Evolutionary conservation across 257 asterid species (phyloP).

Genomic region (Plantago elongata): DNA sequence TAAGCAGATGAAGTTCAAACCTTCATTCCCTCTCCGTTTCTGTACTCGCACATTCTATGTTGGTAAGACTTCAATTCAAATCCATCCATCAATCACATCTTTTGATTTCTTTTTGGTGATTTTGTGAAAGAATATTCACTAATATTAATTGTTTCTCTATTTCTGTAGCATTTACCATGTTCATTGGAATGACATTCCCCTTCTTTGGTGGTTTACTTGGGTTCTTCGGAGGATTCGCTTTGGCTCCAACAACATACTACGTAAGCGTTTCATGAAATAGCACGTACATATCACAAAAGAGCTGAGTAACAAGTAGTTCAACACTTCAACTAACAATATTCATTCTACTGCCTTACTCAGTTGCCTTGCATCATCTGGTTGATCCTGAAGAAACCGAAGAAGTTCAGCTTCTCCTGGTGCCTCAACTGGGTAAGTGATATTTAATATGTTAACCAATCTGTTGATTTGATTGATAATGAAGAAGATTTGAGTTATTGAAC

Average conservation of each 20-base stretch:
- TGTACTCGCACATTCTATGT: constrained; percentile 37
- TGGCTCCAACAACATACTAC: constrained; percentile 50
- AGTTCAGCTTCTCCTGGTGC: constrained; percentile 41
- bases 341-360: constrained; percentile 15
- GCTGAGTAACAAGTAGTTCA: too few relatives aligned
- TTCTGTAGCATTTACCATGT: constrained; percentile 44
- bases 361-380: constrained; percentile 71
- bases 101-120: background rate
- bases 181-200: constrained; percentile 43
- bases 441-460: background rate
- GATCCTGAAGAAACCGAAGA: constrained; percentile 29
- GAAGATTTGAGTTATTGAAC: background rate
- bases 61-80: constrained; percentile 23
- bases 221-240: constrained; percentile 55
- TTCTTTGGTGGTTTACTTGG: constrained; percentile 59
- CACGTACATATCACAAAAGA: too few relatives aligned
- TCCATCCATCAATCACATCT: background rate
- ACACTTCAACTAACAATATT: too few relatives aligned
- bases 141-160: too few relatives aligned
- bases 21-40: constrained; percentile 35
- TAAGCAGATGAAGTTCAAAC: constrained; percentile 32
- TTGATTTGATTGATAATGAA: background rate
- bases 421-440: constrained; percentile 41
- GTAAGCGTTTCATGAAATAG: constrained; percentile 22
- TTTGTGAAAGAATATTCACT: background rate